Conservation (phyloP, 305 asterid species). For the Solanum aculeatissimum region DNA sequence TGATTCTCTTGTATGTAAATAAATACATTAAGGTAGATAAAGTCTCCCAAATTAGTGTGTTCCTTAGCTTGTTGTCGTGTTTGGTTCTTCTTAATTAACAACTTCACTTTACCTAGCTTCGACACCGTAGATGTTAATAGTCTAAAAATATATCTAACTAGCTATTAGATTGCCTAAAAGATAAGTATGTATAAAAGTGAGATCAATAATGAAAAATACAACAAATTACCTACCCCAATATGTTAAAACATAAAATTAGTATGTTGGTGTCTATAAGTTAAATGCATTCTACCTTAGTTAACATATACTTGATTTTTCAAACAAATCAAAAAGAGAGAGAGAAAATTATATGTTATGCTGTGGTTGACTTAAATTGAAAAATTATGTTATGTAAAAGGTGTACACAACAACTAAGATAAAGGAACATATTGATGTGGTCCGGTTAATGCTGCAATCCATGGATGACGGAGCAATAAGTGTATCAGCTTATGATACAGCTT, state of each 20-base stretch:
- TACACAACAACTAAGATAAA: constrained; percentile 6
- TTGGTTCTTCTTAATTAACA: too few relatives aligned
- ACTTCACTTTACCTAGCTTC: not conserved
- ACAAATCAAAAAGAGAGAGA: too few relatives aligned
- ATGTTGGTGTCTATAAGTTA: too few relatives aligned
- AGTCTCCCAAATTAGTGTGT: too few relatives aligned
- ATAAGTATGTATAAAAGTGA: not conserved
- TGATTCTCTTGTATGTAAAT: too few relatives aligned
- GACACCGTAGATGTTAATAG: too few relatives aligned
- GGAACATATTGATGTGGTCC: constrained; percentile 16
- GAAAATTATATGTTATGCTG: not conserved
- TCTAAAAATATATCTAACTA: not conserved
- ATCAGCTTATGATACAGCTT: constrained; percentile 79
- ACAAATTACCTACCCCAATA: not conserved
- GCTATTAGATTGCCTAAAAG: not conserved
- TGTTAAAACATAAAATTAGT: not conserved
- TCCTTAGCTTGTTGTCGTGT: too few relatives aligned
- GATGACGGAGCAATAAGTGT: constrained; percentile 66
- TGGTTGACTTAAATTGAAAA: not conserved
- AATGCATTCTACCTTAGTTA: not conserved
- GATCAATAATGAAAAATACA: not conserved
- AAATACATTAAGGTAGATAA: too few relatives aligned
- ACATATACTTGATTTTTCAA: not conserved
- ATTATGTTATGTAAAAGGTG: not conserved
- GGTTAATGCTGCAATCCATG: constrained; percentile 46